Evolutionary conservation across 2,329 filamentous ascomycete species (phyloP).

Genomic region (Penicillium sp.): DNA sequence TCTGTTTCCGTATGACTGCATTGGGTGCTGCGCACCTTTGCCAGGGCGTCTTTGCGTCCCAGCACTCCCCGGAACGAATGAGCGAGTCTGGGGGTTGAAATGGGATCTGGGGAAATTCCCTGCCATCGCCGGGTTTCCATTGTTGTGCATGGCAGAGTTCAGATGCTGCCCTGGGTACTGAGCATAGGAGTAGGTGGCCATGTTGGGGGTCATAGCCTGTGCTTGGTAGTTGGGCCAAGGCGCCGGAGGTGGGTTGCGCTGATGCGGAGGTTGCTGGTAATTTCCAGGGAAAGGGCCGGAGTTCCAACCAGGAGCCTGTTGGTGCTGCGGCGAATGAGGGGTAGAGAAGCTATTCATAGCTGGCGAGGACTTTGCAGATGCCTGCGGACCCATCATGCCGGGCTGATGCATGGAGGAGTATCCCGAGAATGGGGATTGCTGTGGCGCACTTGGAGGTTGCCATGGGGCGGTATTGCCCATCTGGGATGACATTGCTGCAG

Average conservation of each 20-base stretch:
- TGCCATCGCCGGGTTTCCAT: constrained; percentile 78
- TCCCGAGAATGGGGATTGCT: constrained; percentile 39
- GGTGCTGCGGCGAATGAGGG: constrained; percentile 35
- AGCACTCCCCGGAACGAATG: constrained; percentile 72
- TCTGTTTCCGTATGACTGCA: constrained; percentile 29
- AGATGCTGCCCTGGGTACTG: constrained; percentile 67
- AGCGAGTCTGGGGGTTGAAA: constrained; percentile 93
- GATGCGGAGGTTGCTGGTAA: constrained; percentile 37
- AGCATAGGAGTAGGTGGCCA: constrained; percentile 70
- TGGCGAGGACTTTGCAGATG: constrained; percentile 41
- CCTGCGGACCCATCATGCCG: constrained; percentile 39
- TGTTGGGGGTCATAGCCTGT: constrained; percentile 39
- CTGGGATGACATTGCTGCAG: constrained; percentile 38
- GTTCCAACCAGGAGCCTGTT: constrained; percentile 36
- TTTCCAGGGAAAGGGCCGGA: constrained; percentile 35
- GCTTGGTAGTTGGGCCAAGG: constrained; percentile 42
- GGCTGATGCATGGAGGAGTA: constrained; percentile 43
- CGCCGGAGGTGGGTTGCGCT: constrained; percentile 41
- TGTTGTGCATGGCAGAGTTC: constrained; percentile 65
- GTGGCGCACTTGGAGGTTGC: constrained; percentile 37
- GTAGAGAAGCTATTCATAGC: constrained; percentile 41
- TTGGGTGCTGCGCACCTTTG: constrained; percentile 31
- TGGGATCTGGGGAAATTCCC: constrained; percentile 81
- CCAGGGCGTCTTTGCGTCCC: constrained; percentile 35
- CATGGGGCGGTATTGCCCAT: constrained; percentile 36